Base-by-base conservation (phyloP, 139 green algal species). In the Chlamydomonas incerta region DNA sequence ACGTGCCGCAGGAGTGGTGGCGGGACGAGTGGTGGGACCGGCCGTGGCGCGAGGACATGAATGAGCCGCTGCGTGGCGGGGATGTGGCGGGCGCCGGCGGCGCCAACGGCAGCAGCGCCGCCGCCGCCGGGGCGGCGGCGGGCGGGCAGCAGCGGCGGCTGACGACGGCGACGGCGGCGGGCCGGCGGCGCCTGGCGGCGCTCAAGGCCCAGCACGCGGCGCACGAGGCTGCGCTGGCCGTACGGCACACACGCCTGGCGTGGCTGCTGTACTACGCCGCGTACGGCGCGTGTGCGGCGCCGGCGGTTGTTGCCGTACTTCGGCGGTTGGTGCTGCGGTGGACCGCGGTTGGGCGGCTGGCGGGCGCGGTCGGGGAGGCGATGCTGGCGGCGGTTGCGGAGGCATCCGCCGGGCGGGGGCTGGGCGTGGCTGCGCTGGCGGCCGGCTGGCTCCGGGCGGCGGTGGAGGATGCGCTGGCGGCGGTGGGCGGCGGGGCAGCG, bases 231-330 rank as follows among this genome's bases (percentile, higher is more conserved):
- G 41, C 41, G 41, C 41, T 50, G 41, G 8, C 41, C 41, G 41
- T 50, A 50, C 41, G 41, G 41, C 41, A 50, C 17, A n/a, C 46
- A 29, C n/a, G n/a, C 63, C 26, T 74, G 41, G 77, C 63, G 17
- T 83, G 77, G 77, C 63, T 83, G 62, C 63, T 74, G 62, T 72
- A 72, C 57, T 83, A 83, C 34, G 26, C 57, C 4, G 41, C 63
- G 63, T 63, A 83, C 77, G 77, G 29, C 37, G 57, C n/a, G 2
- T 72, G 41, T 18, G 37, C 41, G 20, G 77, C 47, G 29, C 77
- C 77, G 18, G 63, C 63, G 10, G 77, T 66, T 29, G 29, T 23
- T 4, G 77, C 77, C 2, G 77, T 21, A 10, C n/a, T 83, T 29
- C 77, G 63, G 2, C 77, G 77, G 21, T 23, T 83, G 77, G 18